Evolutionary conservation across 1,139 yeast species (phyloP).

Genomic region (Keqinozyma sinolaborantium): DNA sequence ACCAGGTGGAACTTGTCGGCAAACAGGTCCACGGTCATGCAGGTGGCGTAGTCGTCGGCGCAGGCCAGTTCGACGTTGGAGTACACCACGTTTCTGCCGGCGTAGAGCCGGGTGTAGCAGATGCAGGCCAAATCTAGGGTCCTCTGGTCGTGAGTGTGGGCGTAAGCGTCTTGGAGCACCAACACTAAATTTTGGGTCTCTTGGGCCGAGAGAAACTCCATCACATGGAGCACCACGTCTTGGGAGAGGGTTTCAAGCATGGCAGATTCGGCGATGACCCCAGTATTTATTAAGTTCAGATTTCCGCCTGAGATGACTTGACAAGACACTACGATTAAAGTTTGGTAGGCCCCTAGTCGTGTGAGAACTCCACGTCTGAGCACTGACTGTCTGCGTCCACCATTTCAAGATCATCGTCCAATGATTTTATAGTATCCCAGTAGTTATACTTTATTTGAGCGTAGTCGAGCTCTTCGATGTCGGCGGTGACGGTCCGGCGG

Average conservation of each 20-base stretch:
- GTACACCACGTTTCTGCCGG: conserved; percentile 17
- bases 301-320: background rate
- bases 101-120: conserved; percentile 19
- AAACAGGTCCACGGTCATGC: conserved; percentile 14
- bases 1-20: conserved; percentile 11
- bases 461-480: conserved; percentile 13
- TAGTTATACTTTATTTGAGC: conserved; percentile 28
- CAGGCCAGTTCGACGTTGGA: conserved; percentile 8
- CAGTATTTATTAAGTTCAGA: background rate
- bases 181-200: background rate
- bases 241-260: background rate
- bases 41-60: conserved; percentile 4
- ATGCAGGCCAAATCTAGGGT: too few relatives aligned
- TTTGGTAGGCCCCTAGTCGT: background rate
- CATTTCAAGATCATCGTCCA: conserved; percentile 29
- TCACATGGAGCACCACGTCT: background rate
- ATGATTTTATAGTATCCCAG: conserved; percentile 30
- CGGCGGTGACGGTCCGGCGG: conserved; percentile 4
- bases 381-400: conserved; percentile 9
- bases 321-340: conserved; percentile 1
- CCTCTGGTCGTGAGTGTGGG: too few relatives aligned
- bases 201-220: background rate
- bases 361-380: conserved; percentile 1
- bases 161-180: background rate
- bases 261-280: too few relatives aligned